Evolutionary conservation across 2,329 filamentous ascomycete species (phyloP).

Genomic region (Westerdykella sp.): DNA sequence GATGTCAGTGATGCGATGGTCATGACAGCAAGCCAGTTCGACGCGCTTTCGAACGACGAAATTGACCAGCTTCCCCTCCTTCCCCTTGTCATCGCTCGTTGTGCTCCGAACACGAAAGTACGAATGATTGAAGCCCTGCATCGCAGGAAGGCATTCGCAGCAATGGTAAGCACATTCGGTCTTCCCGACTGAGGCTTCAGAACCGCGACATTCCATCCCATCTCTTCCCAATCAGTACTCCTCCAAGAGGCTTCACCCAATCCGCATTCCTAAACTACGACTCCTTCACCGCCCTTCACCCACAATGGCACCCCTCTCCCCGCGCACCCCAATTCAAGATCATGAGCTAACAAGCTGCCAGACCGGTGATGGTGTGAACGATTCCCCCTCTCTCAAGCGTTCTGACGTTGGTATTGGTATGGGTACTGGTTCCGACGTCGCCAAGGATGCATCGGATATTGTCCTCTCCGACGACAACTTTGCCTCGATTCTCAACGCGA

Average conservation of each 20-base stretch:
- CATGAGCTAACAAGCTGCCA: constrained; percentile 3
- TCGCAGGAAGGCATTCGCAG: constrained; percentile 67
- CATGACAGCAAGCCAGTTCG: constrained; percentile 57
- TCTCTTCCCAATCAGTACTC: neutral
- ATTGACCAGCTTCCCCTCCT: constrained; percentile 69
- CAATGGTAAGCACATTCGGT: constrained; percentile 51
- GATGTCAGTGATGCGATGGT: constrained; percentile 30
- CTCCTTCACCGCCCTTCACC: neutral
- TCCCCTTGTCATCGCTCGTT: constrained; percentile 76
- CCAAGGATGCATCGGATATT: constrained; percentile 77
- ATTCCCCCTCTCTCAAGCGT: constrained; percentile 71
- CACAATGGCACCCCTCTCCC: neutral
- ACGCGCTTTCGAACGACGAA: constrained; percentile 66
- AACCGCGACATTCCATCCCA: neutral
- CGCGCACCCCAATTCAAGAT: neutral
- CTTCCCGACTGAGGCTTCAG: neutral
- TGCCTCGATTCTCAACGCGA: constrained; percentile 75
- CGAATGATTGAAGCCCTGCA: constrained; percentile 87
- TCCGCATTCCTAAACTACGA: neutral
- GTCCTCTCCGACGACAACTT: constrained; percentile 86
- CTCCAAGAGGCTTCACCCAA: neutral
- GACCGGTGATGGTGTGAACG: constrained; percentile 82
- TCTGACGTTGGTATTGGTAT: constrained; percentile 86
- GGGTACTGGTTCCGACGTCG: constrained; percentile 82
- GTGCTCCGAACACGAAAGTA: constrained; percentile 79